These are phyloP conservation scores for Blumeria graminis DNA, from an alignment of 2,329 filamentous ascomycete genomes.

Conservation along the genomic window DNA sequence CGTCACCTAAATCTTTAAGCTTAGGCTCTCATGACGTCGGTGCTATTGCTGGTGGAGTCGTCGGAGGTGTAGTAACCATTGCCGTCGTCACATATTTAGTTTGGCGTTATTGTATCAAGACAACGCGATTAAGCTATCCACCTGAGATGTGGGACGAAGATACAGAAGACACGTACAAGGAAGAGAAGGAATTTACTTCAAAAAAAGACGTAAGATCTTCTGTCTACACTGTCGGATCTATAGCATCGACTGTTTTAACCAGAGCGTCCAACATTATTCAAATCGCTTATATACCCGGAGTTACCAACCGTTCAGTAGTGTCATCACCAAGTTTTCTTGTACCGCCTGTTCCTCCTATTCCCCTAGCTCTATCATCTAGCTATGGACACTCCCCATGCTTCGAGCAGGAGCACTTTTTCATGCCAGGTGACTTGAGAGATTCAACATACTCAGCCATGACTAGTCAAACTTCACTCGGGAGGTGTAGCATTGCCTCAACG, in stretches of 20 bases:
- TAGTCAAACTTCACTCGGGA: constrained; percentile 36
- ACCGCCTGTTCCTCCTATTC: constrained; percentile 84
- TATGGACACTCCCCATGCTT: constrained; percentile 32
- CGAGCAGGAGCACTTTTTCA: constrained; percentile 77
- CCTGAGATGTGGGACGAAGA: constrained; percentile 30
- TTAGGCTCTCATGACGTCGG: constrained; percentile 40
- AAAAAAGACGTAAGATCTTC: constrained; percentile 43
- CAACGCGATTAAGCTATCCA: constrained; percentile 42
- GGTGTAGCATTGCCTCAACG: constrained; percentile 67
- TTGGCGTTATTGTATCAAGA: constrained; percentile 74
- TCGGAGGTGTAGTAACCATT: constrained; percentile 60
- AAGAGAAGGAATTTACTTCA: constrained; percentile 28
- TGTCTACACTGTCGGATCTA: constrained; percentile 67
- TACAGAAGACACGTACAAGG: constrained; percentile 24
- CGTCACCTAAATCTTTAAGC: constrained; percentile 14
- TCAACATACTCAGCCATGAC: constrained; percentile 65
- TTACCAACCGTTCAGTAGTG: constrained; percentile 72
- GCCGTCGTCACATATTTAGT: constrained; percentile 55
- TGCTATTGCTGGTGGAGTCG: constrained; percentile 74
- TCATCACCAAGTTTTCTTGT: constrained; percentile 62
- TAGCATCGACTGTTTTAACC: constrained; percentile 86
- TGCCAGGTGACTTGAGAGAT: constrained; percentile 71
- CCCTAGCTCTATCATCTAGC: constrained; percentile 34
- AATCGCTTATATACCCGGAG: constrained; percentile 94
- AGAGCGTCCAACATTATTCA: constrained; percentile 97